These are phyloP conservation scores for Cercospora zeae-maydis DNA, from an alignment of 2,329 filamentous ascomycete genomes.

Conservation along the genomic window DNA sequence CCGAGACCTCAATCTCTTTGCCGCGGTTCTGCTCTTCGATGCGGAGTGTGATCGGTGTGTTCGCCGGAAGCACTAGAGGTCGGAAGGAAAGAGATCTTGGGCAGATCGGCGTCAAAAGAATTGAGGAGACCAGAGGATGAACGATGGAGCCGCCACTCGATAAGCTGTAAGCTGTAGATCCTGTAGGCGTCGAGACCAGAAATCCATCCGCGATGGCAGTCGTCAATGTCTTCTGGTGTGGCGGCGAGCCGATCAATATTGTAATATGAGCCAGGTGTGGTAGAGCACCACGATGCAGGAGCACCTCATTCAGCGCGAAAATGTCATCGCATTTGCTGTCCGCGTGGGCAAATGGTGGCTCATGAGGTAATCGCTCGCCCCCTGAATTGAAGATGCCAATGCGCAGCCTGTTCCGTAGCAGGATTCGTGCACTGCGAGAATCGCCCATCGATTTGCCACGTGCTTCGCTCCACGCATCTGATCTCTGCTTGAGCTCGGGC, in stretches of 20 bases:
- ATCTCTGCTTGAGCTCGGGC: constrained; percentile 19
- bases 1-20: constrained; percentile 49
- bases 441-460: constrained; percentile 78
- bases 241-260: constrained; percentile 68
- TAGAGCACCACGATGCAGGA: constrained; percentile 84
- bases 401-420: constrained; percentile 81
- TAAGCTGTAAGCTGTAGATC: constrained; percentile 93
- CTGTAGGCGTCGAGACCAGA: constrained; percentile 88
- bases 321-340: constrained; percentile 43
- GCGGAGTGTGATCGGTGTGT: constrained; percentile 76
- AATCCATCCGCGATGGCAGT: constrained; percentile 95
- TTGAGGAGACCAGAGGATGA: constrained; percentile 82
- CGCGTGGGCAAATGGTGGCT: constrained; percentile 33
- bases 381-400: constrained; percentile 76
- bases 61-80: constrained; percentile 81
- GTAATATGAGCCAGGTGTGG: constrained; percentile 90
- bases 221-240: constrained; percentile 72
- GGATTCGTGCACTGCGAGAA: constrained; percentile 69
- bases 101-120: constrained; percentile 91
- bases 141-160: constrained; percentile 90
- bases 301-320: constrained; percentile 89
- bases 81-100: constrained; percentile 88
- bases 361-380: constrained; percentile 50
- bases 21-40: constrained; percentile 62
- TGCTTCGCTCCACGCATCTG: constrained; percentile 63